These are phyloP conservation scores for Curvularia hawaiiensis DNA, from an alignment of 2,329 filamentous ascomycete genomes.

Conservation along the genomic window DNA sequence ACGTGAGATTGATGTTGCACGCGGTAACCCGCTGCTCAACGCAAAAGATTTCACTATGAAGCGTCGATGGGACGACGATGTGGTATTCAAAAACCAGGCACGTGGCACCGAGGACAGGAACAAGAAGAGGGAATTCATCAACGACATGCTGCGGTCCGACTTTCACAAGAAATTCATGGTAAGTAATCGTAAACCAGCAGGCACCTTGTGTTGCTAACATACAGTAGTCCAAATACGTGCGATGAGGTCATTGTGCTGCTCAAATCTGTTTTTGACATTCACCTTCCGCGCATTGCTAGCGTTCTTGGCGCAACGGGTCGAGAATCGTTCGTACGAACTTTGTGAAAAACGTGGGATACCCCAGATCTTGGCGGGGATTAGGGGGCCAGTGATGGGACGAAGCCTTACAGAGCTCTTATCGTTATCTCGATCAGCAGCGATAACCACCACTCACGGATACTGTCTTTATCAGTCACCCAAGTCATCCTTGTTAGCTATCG, in stretches of 20 bases:
- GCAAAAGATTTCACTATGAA: conserved; percentile 88
- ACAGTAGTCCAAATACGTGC: conserved; percentile 45
- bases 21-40: conserved; percentile 91
- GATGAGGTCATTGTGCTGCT: conserved; percentile 32
- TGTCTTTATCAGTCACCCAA: conserved; percentile 32
- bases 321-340: conserved; percentile 17
- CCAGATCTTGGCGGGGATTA: conserved; percentile 23
- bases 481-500: conserved; percentile 14
- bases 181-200: conserved; percentile 28
- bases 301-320: conserved; percentile 27
- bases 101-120: conserved; percentile 90
- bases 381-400: conserved; percentile 32
- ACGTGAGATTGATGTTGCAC: conserved; percentile 84
- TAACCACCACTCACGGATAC: conserved; percentile 23
- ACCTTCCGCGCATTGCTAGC: conserved; percentile 28
- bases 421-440: conserved; percentile 45
- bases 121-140: conserved; percentile 96
- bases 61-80: conserved; percentile 95
- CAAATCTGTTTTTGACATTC: not conserved
- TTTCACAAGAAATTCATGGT: conserved; percentile 98
- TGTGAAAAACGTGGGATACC: conserved; percentile 32
- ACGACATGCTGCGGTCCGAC: conserved; percentile 90
- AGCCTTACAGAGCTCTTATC: conserved; percentile 39
- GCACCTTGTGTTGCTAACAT: conserved; percentile 17
- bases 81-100: conserved; percentile 99